Evolutionary conservation across 495 filamentous ascomycete genomes (phyloP).

Genomic region (Platismatia glauca): DNA sequence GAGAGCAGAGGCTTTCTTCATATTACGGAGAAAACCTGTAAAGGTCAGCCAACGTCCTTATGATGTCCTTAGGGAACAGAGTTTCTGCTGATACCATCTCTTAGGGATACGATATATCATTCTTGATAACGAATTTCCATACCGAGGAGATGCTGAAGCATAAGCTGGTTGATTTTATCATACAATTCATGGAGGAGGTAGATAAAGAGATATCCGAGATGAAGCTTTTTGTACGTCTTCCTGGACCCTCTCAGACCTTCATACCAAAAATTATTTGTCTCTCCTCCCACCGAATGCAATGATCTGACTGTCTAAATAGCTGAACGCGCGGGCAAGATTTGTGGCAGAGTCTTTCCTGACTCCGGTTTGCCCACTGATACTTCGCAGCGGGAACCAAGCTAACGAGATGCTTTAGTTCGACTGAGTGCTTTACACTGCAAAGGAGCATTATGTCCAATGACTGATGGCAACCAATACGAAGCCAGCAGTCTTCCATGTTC

Average conservation of each 20-base stretch:
- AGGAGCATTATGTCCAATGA: not conserved
- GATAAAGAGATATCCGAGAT: constrained; percentile 99
- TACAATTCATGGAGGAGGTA: constrained; percentile 98
- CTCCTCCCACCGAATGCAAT: constrained; percentile 9
- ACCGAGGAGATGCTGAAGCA: constrained; percentile 98
- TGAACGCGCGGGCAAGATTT: constrained; percentile 95
- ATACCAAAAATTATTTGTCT: not conserved
- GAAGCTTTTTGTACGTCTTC: constrained; percentile 87
- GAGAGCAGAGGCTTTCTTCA: constrained; percentile 95
- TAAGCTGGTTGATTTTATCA: constrained; percentile 96
- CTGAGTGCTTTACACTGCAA: not conserved
- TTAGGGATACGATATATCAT: constrained; percentile 97
- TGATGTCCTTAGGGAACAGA: not conserved
- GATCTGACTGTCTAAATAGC: constrained; percentile 40
- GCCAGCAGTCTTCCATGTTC: not conserved
- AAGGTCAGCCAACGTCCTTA: constrained; percentile 48
- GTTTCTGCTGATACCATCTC: constrained; percentile 4
- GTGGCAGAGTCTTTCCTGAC: constrained; percentile 97
- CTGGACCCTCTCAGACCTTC: not conserved
- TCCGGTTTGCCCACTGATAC: constrained; percentile 53
- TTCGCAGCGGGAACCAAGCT: constrained; percentile 1
- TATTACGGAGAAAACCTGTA: constrained; percentile 86
- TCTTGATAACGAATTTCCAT: constrained; percentile 96
- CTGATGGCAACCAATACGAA: not conserved
- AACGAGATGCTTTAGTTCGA: constrained; percentile 21